Conservation (phyloP, 306 rosid species). For the Senna tora region DNA sequence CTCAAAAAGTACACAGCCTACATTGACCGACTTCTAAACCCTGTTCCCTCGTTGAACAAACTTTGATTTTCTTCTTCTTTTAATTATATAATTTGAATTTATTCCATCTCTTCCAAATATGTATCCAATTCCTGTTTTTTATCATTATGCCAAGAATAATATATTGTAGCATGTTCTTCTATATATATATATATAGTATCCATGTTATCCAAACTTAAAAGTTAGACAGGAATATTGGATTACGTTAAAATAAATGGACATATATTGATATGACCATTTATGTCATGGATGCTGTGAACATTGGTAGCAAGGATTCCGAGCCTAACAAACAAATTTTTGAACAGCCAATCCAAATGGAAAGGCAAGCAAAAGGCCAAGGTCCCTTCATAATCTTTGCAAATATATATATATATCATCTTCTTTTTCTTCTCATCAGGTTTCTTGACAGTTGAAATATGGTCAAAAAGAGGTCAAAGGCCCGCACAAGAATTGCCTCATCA, state of each 20-base stretch:
- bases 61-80: constrained; percentile 8
- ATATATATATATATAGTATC: too few relatives aligned
- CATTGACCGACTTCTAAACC: constrained; percentile 30
- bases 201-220: too few relatives aligned
- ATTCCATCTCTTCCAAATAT: neutral
- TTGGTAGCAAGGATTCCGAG: constrained; percentile 29
- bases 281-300: neutral
- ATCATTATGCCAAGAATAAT: neutral
- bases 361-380: neutral
- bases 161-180: neutral
- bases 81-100: too few relatives aligned
- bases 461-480: constrained; percentile 24
- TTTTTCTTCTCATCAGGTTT: neutral
- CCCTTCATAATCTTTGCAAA: neutral
- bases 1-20: constrained; percentile 31
- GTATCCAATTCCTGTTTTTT: too few relatives aligned
- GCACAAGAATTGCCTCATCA: constrained; percentile 13
- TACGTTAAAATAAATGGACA: neutral
- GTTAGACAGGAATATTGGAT: too few relatives aligned
- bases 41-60: constrained; percentile 37
- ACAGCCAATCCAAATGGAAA: constrained; percentile 16
- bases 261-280: neutral
- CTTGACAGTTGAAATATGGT: constrained; percentile 18
- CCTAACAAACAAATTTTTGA: constrained; percentile 7
- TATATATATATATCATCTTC: neutral